phyloP scores from a whole-genome alignment of 768 basidiomycete species.

The button mushroom (Agaricus bisporus) region DNA sequence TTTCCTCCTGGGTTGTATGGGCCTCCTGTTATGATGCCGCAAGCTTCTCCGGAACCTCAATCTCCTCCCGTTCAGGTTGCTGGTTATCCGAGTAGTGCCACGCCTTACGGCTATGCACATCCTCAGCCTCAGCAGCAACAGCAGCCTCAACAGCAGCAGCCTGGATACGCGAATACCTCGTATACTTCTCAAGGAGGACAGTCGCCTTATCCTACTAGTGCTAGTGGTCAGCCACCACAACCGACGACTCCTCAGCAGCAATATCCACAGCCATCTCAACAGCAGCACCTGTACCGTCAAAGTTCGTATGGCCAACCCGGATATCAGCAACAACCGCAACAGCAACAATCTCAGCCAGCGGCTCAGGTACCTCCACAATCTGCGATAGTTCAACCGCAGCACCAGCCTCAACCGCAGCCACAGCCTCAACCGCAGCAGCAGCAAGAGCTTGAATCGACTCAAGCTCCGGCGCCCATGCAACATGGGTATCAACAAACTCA shows the following conservation, averaged over 20 bases:
- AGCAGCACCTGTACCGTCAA: slow-evolving; percentile 3
- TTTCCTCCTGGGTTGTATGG: slow-evolving; percentile 6
- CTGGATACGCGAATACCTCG: slow-evolving; percentile 20
- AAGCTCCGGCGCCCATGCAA: background rate
- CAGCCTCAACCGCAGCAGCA: background rate
- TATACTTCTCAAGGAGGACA: slow-evolving; percentile 32
- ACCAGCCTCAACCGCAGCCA: background rate
- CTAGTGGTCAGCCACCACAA: slow-evolving; percentile 13
- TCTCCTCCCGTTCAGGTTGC: background rate
- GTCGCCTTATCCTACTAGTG: slow-evolving; percentile 30
- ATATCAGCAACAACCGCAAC: slow-evolving; percentile 15
- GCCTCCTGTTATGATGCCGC: slow-evolving; percentile 7
- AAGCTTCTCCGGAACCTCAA: slow-evolving; percentile 10
- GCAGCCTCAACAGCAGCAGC: slow-evolving; percentile 9
- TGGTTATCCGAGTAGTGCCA: slow-evolving; percentile 4
- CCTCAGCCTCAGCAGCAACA: slow-evolving; percentile 12
- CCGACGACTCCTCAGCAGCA: slow-evolving; percentile 15
- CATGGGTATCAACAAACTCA: background rate
- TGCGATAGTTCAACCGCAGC: background rate
- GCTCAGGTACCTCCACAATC: slow-evolving; percentile 13
- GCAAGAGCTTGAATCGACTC: background rate
- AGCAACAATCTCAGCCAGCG: slow-evolving; percentile 7
- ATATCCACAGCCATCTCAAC: slow-evolving; percentile 11
- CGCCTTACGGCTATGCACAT: slow-evolving; percentile 10
- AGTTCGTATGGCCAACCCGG: slow-evolving; percentile 14